These are phyloP conservation scores for Russula sp. DNA, from an alignment of 768 basidiomycete genomes.

Conservation along the genomic window DNA sequence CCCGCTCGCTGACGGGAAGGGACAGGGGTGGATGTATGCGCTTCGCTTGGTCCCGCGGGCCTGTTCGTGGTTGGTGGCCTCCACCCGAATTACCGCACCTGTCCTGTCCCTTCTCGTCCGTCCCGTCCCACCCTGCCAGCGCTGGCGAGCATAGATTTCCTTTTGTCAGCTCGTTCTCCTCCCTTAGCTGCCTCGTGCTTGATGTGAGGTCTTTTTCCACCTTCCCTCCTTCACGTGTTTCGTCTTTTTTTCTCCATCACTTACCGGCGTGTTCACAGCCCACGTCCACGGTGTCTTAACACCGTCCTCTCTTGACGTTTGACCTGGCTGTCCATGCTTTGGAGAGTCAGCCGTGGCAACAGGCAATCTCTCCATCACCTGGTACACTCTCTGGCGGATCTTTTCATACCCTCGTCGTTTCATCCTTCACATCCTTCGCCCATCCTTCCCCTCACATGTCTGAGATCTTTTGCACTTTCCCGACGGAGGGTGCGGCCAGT, in stretches of 20 bases:
- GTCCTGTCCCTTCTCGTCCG: not conserved
- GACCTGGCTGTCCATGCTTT: constrained; percentile 66
- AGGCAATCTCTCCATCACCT: constrained; percentile 40
- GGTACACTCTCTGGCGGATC: constrained; percentile 21
- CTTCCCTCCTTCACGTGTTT: not conserved
- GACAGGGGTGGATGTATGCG: not conserved
- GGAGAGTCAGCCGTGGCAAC: constrained; percentile 48
- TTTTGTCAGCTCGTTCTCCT: not conserved
- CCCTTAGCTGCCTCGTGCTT: constrained; percentile 2
- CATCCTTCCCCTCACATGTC: constrained; percentile 24
- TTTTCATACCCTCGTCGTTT: constrained; percentile 23
- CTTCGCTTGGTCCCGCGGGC: not conserved
- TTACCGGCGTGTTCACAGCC: constrained; percentile 6
- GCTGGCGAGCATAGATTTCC: not conserved
- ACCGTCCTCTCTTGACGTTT: constrained; percentile 30
- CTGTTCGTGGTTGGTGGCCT: not conserved
- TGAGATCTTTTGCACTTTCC: constrained; percentile 10
- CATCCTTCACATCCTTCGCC: constrained; percentile 10
- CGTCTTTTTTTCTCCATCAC: constrained; percentile 3
- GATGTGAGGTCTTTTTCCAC: constrained; percentile 12
- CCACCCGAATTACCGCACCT: constrained; percentile 4
- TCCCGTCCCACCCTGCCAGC: not conserved
- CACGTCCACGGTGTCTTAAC: constrained; percentile 32
- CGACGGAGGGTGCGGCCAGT: constrained; percentile 1
- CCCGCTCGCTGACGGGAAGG: not conserved